A percentile compares a stretch with the other conserved stretches of the same genome.
Conservation (phyloP, 2,329 filamentous ascomycete genomes). For the Trichoderma koningii region DNA sequence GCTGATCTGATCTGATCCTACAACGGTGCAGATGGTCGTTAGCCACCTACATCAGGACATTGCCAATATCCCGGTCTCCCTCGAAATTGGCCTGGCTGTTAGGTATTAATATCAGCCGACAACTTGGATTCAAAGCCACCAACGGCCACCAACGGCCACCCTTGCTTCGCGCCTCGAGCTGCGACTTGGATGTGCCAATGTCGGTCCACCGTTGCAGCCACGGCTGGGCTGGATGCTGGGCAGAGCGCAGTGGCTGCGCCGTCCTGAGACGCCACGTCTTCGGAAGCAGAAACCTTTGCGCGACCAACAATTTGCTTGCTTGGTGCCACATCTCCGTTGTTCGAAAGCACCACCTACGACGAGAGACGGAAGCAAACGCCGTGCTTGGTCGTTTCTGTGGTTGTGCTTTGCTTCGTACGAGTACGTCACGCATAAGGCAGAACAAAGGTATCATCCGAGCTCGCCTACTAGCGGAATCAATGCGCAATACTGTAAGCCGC, state of each 20-base stretch:
- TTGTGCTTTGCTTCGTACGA: neutral
- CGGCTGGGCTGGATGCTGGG: neutral
- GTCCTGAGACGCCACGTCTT: conserved; percentile 4
- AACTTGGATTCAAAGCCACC: conserved; percentile 13
- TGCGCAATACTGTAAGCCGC: conserved; percentile 23
- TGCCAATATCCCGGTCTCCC: conserved; percentile 6
- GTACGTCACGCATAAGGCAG: neutral
- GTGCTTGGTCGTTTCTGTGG: neutral
- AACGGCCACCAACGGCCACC: conserved; percentile 24
- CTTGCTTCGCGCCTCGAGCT: conserved; percentile 15
- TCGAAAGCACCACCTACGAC: neutral
- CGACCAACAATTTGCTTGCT: neutral
- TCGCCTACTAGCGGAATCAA: conserved; percentile 23
- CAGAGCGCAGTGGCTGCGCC: conserved; percentile 1
- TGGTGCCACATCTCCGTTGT: neutral
- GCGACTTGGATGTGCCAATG: conserved; percentile 12
- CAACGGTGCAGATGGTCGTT: conserved; percentile 14
- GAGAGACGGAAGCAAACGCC: too few relatives aligned
- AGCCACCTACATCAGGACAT: conserved; percentile 17
- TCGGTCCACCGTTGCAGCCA: neutral
- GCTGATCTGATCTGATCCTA: conserved; percentile 17
- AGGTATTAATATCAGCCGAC: conserved; percentile 12
- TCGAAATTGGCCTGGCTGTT: conserved; percentile 3
- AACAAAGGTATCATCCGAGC: conserved; percentile 12
- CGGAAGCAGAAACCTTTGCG: conserved; percentile 9